A percentile compares a stretch with the other conserved stretches of the same genome.
Evolutionary conservation across 257 asterid species (phyloP).

Genomic region (Agastache rugosa): DNA sequence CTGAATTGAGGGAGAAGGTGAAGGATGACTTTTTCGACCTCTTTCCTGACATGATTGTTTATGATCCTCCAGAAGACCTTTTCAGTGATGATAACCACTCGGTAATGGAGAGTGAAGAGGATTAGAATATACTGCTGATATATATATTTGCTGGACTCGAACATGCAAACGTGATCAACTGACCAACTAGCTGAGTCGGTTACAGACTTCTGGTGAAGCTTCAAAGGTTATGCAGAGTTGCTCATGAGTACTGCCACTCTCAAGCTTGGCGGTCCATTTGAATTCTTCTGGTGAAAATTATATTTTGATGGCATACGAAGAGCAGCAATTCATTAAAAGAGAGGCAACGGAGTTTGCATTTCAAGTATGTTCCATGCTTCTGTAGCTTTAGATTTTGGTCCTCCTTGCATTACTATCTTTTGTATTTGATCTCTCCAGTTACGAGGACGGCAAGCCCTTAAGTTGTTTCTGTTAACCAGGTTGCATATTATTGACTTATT

Average conservation of each 20-base stretch:
- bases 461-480: neutral
- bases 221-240: neutral
- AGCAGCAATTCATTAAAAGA: neutral
- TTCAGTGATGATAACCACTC: conserved; percentile 56
- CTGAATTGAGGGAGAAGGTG: conserved; percentile 85
- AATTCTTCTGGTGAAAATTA: neutral
- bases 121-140: conserved; percentile 35
- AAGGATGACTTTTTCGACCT: conserved; percentile 87
- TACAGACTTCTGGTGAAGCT: neutral
- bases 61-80: conserved; percentile 87
- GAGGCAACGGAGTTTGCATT: neutral
- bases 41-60: conserved; percentile 79
- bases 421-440: neutral
- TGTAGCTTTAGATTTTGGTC: neutral
- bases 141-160: neutral
- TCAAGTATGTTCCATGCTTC: conserved; percentile 1
- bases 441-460: neutral
- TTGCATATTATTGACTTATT: neutral
- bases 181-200: neutral
- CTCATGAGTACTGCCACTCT: neutral
- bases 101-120: conserved; percentile 57
- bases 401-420: neutral
- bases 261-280: neutral
- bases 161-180: neutral
- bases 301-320: neutral